phyloP scores from a whole-genome alignment of 2,329 filamentous ascomycete species.

The Pseudovirgaria hyperparasitica region DNA sequence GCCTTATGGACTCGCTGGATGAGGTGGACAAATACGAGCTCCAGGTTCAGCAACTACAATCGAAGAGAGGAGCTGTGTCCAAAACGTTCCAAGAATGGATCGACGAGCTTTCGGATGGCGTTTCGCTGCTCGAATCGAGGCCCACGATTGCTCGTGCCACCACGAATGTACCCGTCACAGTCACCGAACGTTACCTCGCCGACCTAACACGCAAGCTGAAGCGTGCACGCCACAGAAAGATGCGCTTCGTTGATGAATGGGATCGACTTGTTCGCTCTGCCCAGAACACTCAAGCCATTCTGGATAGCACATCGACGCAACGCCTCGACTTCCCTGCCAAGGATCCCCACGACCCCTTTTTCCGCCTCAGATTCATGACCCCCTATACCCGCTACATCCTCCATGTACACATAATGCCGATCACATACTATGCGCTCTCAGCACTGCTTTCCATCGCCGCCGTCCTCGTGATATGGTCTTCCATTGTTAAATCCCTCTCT shows the following conservation, averaged over 20 bases:
- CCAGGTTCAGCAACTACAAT: slow-evolving; percentile 66
- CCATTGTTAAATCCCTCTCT: slow-evolving; percentile 73
- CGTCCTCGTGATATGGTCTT: slow-evolving; percentile 79
- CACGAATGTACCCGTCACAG: slow-evolving; percentile 57
- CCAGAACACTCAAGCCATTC: slow-evolving; percentile 61
- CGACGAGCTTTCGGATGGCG: slow-evolving; percentile 75
- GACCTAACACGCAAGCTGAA: slow-evolving; percentile 74
- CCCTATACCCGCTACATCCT: slow-evolving; percentile 73
- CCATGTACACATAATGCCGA: slow-evolving; percentile 62
- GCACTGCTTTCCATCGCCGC: slow-evolving; percentile 61
- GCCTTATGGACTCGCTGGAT: slow-evolving; percentile 70
- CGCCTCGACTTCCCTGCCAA: slow-evolving; percentile 56
- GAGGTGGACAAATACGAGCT: slow-evolving; percentile 69
- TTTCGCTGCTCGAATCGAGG: slow-evolving; percentile 51
- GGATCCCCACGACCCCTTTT: slow-evolving; percentile 38
- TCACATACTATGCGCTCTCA: slow-evolving; percentile 51
- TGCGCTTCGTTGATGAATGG: slow-evolving; percentile 80
- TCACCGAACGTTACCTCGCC: slow-evolving; percentile 87
- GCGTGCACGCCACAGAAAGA: slow-evolving; percentile 69
- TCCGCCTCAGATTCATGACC: slow-evolving; percentile 46
- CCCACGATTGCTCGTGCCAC: slow-evolving; percentile 19
- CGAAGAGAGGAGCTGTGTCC: slow-evolving; percentile 68
- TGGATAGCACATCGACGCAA: slow-evolving; percentile 72
- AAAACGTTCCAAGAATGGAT: slow-evolving; percentile 83
- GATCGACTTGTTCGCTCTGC: slow-evolving; percentile 63